These are phyloP conservation scores for Cicer bijugum DNA, from an alignment of 306 rosid genomes.

Conservation along the genomic window DNA sequence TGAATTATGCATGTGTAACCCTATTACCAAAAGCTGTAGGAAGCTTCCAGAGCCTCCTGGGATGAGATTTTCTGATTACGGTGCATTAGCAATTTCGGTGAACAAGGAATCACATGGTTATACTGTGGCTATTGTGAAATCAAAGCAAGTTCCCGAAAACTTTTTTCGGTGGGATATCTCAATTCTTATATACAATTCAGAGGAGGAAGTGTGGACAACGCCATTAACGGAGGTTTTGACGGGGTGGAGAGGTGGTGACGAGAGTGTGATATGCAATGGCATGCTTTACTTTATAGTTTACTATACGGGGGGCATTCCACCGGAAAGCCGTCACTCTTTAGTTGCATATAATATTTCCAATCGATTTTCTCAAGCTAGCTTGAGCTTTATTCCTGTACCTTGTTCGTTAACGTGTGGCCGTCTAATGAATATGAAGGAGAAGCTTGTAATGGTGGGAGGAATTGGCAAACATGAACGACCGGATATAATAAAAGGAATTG, in stretches of 20 bases:
- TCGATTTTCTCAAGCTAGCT: slow-evolving; percentile 54
- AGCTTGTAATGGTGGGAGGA: slow-evolving; percentile 98
- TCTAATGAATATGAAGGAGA: slow-evolving; percentile 84
- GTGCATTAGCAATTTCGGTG: slow-evolving; percentile 77
- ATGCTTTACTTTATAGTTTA: slow-evolving; percentile 80
- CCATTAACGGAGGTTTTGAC: slow-evolving; percentile 69
- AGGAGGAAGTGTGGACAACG: slow-evolving; percentile 62
- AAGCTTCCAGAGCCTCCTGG: slow-evolving; percentile 78
- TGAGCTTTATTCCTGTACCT: slow-evolving; percentile 77
- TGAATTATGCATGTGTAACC: slow-evolving; percentile 77
- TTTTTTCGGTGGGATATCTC: slow-evolving; percentile 81
- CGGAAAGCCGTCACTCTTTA: slow-evolving; percentile 77
- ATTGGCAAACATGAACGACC: slow-evolving; percentile 80
- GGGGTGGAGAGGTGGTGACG: slow-evolving; percentile 98
- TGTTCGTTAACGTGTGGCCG: slow-evolving; percentile 92
- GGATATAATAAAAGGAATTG: slow-evolving; percentile 93
- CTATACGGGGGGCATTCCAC: slow-evolving; percentile 65
- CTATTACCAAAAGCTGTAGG: slow-evolving; percentile 62
- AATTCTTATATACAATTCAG: slow-evolving; percentile 68
- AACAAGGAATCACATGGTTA: slow-evolving; percentile 61
- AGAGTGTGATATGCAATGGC: slow-evolving; percentile 87
- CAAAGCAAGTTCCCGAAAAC: slow-evolving; percentile 81
- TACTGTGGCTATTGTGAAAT: slow-evolving; percentile 72
- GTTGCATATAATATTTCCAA: slow-evolving; percentile 62
- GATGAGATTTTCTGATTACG: slow-evolving; percentile 68